Evolutionary conservation across 106 monocot genomes (phyloP).

Genomic region (Alisma plantagoaquatica): DNA sequence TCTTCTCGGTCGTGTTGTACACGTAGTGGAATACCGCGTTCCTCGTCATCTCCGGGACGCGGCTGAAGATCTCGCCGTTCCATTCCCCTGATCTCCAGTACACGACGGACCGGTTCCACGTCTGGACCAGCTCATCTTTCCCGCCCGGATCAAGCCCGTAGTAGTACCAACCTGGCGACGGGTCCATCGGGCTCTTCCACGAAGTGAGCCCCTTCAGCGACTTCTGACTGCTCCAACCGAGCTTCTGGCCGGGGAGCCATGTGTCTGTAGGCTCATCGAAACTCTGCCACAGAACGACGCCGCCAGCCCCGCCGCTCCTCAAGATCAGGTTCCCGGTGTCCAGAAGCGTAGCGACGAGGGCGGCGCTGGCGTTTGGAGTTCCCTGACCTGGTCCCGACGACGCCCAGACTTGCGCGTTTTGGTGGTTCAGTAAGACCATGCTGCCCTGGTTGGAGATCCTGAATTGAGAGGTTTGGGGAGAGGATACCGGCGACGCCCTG

Average conservation of each 20-base stretch:
- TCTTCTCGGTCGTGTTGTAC: conserved; percentile 3
- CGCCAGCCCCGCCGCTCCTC: neutral
- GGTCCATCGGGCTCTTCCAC: conserved; percentile 7
- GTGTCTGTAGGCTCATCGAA: conserved; percentile 6
- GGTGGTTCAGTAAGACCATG: neutral
- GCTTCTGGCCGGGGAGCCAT: conserved; percentile 5
- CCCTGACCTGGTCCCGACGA: neutral
- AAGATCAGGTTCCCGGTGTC: conserved; percentile 8
- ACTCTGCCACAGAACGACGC: conserved; percentile 4
- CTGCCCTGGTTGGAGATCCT: conserved; percentile 7
- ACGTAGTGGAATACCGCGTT: neutral
- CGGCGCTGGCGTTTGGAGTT: neutral
- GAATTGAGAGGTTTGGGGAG: conserved; percentile 3
- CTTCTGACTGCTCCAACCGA: neutral
- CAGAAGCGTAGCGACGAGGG: neutral
- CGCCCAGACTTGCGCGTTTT: neutral
- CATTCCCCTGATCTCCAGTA: conserved; percentile 45
- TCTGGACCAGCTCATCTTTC: conserved; percentile 14
- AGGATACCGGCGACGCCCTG: neutral
- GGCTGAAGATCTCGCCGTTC: conserved; percentile 29
- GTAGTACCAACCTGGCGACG: conserved; percentile 14
- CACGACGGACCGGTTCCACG: conserved; percentile 28
- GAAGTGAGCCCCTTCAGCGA: neutral
- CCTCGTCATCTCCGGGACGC: conserved; percentile 9
- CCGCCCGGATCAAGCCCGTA: conserved; percentile 35